phyloP scores from a whole-genome alignment of 352 stramenopile genomes.

The Globisporangium spinosum region DNA sequence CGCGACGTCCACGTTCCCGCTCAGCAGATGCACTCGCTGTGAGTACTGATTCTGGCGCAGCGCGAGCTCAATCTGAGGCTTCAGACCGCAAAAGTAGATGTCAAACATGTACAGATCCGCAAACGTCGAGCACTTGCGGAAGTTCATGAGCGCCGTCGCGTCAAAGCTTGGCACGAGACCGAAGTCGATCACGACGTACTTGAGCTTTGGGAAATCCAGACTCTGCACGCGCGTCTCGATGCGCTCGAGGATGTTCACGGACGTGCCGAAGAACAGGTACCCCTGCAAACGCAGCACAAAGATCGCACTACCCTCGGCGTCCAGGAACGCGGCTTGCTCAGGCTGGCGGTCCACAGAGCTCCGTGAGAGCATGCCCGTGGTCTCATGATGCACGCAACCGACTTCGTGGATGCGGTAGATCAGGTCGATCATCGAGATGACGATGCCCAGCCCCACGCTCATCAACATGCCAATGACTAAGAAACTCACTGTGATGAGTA shows the following conservation, averaged over 20 bases:
- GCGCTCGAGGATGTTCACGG: constrained; percentile 69
- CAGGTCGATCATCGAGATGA: constrained; percentile 79
- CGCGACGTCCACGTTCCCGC: constrained; percentile 46
- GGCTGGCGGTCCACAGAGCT: constrained; percentile 67
- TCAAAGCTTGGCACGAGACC: constrained; percentile 76
- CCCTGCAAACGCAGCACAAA: constrained; percentile 76
- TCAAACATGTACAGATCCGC: constrained; percentile 68
- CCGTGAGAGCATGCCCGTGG: constrained; percentile 52
- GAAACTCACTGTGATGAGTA: constrained; percentile 69
- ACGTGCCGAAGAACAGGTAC: constrained; percentile 82
- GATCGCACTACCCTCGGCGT: constrained; percentile 49
- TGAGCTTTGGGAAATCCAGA: constrained; percentile 50
- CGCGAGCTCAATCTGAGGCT: constrained; percentile 40
- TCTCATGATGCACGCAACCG: constrained; percentile 76
- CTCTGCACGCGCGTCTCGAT: constrained; percentile 69
- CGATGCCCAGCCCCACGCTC: constrained; percentile 64
- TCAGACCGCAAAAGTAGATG: constrained; percentile 77
- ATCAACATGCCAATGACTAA: constrained; percentile 69
- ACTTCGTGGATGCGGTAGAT: constrained; percentile 79
- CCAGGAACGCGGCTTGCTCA: constrained; percentile 54
- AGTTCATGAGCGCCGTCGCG: constrained; percentile 71
- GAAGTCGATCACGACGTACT: constrained; percentile 77
- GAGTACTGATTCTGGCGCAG: constrained; percentile 48
- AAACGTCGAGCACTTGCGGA: constrained; percentile 58
- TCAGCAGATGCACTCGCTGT: constrained; percentile 43